Percentiles rank a stretch among this genome's conserved stretches.
phyloP scores from a whole-genome alignment of 1,284 basidiomycete genomes.

The Fomitopsis schrenkii region DNA sequence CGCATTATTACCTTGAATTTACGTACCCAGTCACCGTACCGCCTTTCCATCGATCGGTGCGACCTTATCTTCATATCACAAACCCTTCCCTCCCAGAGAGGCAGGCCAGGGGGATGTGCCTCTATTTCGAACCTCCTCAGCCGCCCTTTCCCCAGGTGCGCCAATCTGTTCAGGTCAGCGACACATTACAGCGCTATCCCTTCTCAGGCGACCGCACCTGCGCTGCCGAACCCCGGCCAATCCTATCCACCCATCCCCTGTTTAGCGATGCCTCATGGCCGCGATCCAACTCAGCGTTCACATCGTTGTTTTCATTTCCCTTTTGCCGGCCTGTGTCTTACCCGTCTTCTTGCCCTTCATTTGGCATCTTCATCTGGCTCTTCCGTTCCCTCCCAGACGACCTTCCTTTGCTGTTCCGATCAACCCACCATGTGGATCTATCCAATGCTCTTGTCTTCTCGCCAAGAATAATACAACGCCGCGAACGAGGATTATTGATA shows the following conservation, averaged over 20 bases:
- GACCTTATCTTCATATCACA: constrained; percentile 10
- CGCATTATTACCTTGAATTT: constrained; percentile 3
- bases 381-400: constrained; percentile 1
- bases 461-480: constrained; percentile 1
- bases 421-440: constrained; percentile 11
- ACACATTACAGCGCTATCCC: constrained; percentile 5
- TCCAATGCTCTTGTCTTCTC: constrained; percentile 3
- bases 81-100: not conserved
- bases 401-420: constrained; percentile 11
- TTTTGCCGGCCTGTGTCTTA: constrained; percentile 11
- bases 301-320: constrained; percentile 29
- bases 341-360: constrained; percentile 16
- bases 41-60: constrained; percentile 9
- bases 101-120: not conserved
- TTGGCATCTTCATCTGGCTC: constrained; percentile 6
- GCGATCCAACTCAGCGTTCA: constrained; percentile 17
- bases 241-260: constrained; percentile 12
- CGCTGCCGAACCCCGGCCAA: constrained; percentile 10
- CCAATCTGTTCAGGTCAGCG: constrained; percentile 5
- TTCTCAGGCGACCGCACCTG: constrained; percentile 13
- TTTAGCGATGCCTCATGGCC: constrained; percentile 21
- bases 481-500: not conserved
- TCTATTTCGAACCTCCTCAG: constrained; percentile 11
- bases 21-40: constrained; percentile 8
- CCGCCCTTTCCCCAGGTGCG: constrained; percentile 15